A percentile compares a stretch with the other conserved stretches of the same genome.
phyloP scores from a whole-genome alignment of 805 yeast species.

The Zygosaccharomyces kombuchaensis region DNA sequence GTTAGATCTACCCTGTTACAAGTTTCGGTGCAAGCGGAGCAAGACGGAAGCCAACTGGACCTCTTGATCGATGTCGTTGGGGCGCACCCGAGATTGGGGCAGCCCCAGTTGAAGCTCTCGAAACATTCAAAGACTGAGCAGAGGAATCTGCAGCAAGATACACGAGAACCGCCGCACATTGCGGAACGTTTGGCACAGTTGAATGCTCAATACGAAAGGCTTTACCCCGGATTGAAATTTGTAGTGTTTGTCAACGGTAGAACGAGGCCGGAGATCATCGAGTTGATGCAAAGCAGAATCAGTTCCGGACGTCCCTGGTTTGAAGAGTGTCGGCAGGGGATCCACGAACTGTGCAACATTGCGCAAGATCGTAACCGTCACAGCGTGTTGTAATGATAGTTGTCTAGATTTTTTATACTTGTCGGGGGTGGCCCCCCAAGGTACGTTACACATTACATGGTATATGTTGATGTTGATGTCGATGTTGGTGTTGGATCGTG shows the following conservation, averaged over 20 bases:
- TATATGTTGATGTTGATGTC: neutral
- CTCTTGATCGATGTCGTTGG: conserved; percentile 57
- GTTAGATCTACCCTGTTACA: conserved; percentile 39
- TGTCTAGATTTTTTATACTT: conserved; percentile 1
- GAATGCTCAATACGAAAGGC: conserved; percentile 59
- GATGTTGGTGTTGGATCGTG: neutral
- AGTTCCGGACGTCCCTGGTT: conserved; percentile 21
- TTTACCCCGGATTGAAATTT: conserved; percentile 69
- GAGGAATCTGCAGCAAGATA: conserved; percentile 46
- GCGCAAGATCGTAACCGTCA: conserved; percentile 61
- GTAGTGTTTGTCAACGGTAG: conserved; percentile 90
- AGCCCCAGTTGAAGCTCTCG: conserved; percentile 50
- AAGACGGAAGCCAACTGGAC: conserved; percentile 20
- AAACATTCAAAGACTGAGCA: conserved; percentile 71
- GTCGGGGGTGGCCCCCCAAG: conserved; percentile 4
- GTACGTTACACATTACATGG: conserved; percentile 6
- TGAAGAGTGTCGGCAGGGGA: conserved; percentile 63
- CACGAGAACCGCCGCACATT: conserved; percentile 43
- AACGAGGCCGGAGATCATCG: conserved; percentile 58
- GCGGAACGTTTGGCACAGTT: conserved; percentile 42
- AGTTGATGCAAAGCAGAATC: conserved; percentile 57
- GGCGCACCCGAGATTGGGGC: conserved; percentile 89
- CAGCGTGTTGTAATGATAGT: neutral
- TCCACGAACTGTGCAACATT: conserved; percentile 88
- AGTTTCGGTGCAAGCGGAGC: conserved; percentile 31